Evolutionary conservation across 352 stramenopile species (phyloP).

Genomic region (Blastocystis sp.): DNA sequence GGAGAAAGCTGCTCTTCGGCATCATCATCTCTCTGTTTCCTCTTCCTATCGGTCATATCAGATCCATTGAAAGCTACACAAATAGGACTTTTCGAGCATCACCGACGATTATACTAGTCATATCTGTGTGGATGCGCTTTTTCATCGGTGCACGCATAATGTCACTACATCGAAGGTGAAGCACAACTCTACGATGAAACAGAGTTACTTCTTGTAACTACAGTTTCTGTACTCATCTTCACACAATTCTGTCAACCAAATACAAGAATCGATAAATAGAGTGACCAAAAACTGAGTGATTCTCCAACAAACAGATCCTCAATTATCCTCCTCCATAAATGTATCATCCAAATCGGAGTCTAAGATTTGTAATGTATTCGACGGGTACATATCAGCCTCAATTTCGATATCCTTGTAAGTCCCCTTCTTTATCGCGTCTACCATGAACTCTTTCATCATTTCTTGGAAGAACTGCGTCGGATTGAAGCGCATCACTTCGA

Average conservation of each 20-base stretch:
- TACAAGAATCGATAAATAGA: not conserved
- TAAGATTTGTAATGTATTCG: not conserved
- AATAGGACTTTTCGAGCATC: constrained; percentile 40
- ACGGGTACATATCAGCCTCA: not conserved
- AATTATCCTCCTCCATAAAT: not conserved
- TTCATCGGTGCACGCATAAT: not conserved
- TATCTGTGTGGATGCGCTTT: constrained; percentile 41
- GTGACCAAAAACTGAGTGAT: not conserved
- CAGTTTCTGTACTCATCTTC: not conserved
- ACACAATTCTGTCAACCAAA: not conserved
- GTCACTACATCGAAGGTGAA: not conserved
- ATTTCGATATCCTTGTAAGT: constrained; percentile 11
- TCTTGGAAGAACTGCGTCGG: not conserved
- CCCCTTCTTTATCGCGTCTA: constrained; percentile 31
- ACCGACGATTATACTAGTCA: constrained; percentile 1
- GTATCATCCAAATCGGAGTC: not conserved
- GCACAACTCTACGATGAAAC: not conserved
- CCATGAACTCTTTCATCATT: constrained; percentile 19
- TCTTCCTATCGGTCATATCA: not conserved
- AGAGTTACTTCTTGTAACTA: not conserved
- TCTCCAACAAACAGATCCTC: not conserved
- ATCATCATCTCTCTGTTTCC: not conserved
- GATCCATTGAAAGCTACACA: not conserved
- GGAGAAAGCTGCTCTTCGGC: not conserved
- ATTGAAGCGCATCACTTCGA: constrained; percentile 20